Conservation (phyloP, 805 yeast genomes). For the Schwanniomyces occidentalis region DNA sequence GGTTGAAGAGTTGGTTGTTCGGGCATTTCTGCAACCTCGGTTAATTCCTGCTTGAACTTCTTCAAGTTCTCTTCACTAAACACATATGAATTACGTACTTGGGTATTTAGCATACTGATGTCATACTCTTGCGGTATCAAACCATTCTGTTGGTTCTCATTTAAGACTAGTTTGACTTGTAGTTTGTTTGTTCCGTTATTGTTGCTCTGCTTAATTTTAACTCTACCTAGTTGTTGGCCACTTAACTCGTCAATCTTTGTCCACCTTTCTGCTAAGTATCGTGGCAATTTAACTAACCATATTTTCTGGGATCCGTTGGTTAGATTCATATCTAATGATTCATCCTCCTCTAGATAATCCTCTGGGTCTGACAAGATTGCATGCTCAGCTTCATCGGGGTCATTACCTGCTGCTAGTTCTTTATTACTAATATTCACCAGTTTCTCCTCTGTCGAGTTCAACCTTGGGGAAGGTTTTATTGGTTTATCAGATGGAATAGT, state of each 20-base stretch:
- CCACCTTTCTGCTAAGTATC: constrained; percentile 83
- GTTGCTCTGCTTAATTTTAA: constrained; percentile 62
- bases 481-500: constrained; percentile 7
- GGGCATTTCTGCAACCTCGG: constrained; percentile 54
- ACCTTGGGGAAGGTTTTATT: background rate
- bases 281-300: constrained; percentile 91
- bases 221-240: constrained; percentile 79
- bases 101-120: constrained; percentile 70
- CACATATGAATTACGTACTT: constrained; percentile 81
- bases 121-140: constrained; percentile 84
- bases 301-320: constrained; percentile 64
- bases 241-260: constrained; percentile 54
- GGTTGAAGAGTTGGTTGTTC: constrained; percentile 49
- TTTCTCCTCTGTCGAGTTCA: background rate
- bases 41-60: constrained; percentile 51
- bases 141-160: constrained; percentile 19
- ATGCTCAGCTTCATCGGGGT: constrained; percentile 22
- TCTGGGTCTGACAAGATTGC: constrained; percentile 44
- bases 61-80: constrained; percentile 83
- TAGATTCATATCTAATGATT: constrained; percentile 76
- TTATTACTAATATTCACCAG: constrained; percentile 1
- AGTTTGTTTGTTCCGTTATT: constrained; percentile 23
- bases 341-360: constrained; percentile 53
- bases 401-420: constrained; percentile 4
- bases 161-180: constrained; percentile 59